Conservation (phyloP, 768 basidiomycete genomes). For the Hemileccinum impolitum region DNA sequence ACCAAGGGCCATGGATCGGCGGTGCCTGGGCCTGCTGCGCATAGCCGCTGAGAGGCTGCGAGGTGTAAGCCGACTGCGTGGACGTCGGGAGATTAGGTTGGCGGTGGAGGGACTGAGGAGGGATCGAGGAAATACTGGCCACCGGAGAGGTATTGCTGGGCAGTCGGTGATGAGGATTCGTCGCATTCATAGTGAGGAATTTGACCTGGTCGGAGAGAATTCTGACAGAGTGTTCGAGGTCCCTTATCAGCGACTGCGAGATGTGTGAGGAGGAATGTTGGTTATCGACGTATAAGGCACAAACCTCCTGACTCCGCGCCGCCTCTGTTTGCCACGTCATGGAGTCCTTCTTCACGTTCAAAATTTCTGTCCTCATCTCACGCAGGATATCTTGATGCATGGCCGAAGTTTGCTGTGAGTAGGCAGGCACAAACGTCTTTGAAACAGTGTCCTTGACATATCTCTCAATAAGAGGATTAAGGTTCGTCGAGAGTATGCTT, state of each 20-base stretch:
- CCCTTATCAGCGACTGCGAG: slow-evolving; percentile 65
- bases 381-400: slow-evolving; percentile 80
- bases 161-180: slow-evolving; percentile 32
- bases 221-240: slow-evolving; percentile 76
- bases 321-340: slow-evolving; percentile 80
- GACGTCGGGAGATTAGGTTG: slow-evolving; percentile 35
- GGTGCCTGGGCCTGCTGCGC: slow-evolving; percentile 31
- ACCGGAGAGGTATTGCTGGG: slow-evolving; percentile 33
- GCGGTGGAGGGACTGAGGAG: slow-evolving; percentile 33
- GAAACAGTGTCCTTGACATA: slow-evolving; percentile 78
- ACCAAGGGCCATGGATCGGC: slow-evolving; percentile 49
- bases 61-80: slow-evolving; percentile 32
- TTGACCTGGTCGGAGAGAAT: slow-evolving; percentile 79
- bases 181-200: slow-evolving; percentile 61
- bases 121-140: slow-evolving; percentile 36
- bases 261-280: slow-evolving; percentile 7
- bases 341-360: slow-evolving; percentile 75
- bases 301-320: slow-evolving; percentile 74
- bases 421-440: slow-evolving; percentile 72
- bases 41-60: slow-evolving; percentile 34
- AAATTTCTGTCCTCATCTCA: slow-evolving; percentile 72
- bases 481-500: slow-evolving; percentile 62
- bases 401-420: slow-evolving; percentile 65
- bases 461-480: slow-evolving; percentile 75
- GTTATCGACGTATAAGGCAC: slow-evolving; percentile 16